Conservation (phyloP, 306 rosid species). For the Acacia crassicarpa region DNA sequence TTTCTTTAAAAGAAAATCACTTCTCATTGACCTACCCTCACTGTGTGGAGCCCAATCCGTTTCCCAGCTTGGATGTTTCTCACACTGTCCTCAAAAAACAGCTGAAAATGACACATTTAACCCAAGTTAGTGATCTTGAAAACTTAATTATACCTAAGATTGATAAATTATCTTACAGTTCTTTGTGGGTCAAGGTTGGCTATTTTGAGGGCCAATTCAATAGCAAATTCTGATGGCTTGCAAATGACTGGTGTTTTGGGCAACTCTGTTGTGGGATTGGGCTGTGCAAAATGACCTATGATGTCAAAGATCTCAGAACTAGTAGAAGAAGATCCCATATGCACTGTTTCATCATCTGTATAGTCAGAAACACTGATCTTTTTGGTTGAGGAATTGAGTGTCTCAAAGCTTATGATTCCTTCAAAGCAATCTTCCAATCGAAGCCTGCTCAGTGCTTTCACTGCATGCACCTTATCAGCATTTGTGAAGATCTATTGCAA, state of each 20-base stretch:
- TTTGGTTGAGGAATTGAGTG: constrained; percentile 69
- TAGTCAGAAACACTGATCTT: constrained; percentile 66
- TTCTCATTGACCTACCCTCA: constrained; percentile 59
- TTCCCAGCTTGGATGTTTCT: constrained; percentile 93
- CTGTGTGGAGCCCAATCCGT: constrained; percentile 86
- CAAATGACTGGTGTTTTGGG: constrained; percentile 92
- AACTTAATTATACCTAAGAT: not conserved
- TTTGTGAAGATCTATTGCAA: constrained; percentile 85
- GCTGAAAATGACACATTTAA: constrained; percentile 43
- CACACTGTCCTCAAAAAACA: constrained; percentile 94
- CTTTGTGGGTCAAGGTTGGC: constrained; percentile 85
- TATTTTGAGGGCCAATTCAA: constrained; percentile 74
- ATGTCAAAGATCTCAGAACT: constrained; percentile 71
- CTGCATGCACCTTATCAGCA: constrained; percentile 83
- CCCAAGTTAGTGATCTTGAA: not conserved
- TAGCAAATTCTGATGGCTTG: constrained; percentile 77
- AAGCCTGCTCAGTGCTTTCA: constrained; percentile 71
- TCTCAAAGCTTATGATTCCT: constrained; percentile 94
- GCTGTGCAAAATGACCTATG: constrained; percentile 62
- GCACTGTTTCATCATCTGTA: constrained; percentile 86
- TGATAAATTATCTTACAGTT: constrained; percentile 60
- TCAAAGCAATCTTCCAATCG: constrained; percentile 91
- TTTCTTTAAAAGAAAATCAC: not conserved
- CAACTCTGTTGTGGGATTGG: constrained; percentile 45
- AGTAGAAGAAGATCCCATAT: constrained; percentile 44